Base-by-base conservation (phyloP, 108 stramenopile species). In the Hondaea fermentalgiana region DNA sequence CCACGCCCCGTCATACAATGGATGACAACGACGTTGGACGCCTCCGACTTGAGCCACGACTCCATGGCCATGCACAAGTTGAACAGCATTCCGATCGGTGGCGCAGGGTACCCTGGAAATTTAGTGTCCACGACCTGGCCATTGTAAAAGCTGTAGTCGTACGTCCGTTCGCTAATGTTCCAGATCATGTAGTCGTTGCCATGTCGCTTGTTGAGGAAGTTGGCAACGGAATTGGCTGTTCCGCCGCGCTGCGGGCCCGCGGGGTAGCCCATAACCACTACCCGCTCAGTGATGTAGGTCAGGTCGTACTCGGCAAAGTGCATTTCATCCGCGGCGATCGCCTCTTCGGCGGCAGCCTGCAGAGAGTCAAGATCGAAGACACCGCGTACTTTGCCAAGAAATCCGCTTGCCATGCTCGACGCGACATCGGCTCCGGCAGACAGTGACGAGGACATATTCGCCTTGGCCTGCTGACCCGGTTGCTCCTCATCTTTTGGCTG, bases 1-100 rank as follows among this genome's bases (percentile, higher is more conserved):
- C 98, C 98, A 76, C 96, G 93, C 12, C 98, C 98, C 6, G 97
- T 98, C 72, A 99, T 93, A 93, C 98, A 99, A 90, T 98, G 98
- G 8, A 99, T 92, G 17, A 92, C 93, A 3, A 97, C 97, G 23
- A 97, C 97, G 42, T 98, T 98, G 89, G 96, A 96, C 69, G 92
- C 91, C 89, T 97, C 97, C 43, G 98, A 97, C 89, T 94, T 95
- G 71, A 99, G 91, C 97, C 98, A 99, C 28, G 92, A 93, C 93
- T 99, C 97, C 90, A 99, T 95, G 51, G 93, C 91, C 28, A 97
- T 88, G 51, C 97, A 88, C 14, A 98, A 88, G 90, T 98, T 97
- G 89, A 98, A 92, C 44, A 97, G 90, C 87, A 98, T 72, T 58
- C 98, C 98, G 72, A 98, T 91, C 60, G 98, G 98, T 25, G 98